These are phyloP conservation scores for Halophytophthora batemanensis DNA, from an alignment of 352 stramenopile genomes.

Conservation along the genomic window DNA sequence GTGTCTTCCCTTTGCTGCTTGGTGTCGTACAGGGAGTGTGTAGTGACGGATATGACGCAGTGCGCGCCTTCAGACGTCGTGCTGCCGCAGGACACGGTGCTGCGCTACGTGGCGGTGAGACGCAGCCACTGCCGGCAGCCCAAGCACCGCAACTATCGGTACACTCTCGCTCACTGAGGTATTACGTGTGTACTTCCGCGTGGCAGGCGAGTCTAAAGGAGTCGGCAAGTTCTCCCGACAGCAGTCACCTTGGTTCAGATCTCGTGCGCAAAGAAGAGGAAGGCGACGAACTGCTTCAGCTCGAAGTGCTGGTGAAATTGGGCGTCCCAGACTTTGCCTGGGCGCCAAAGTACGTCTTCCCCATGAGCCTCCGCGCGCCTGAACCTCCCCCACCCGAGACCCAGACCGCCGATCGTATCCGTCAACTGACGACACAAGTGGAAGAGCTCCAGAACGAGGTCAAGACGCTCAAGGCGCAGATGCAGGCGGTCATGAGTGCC, in stretches of 20 bases:
- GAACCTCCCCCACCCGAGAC: conserved; percentile 1
- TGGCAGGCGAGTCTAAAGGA: conserved; percentile 20
- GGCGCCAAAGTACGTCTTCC: conserved; percentile 24
- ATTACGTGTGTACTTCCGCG: not conserved
- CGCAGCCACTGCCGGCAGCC: too few species aligned
- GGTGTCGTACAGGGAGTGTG: conserved; percentile 20
- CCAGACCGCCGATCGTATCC: conserved; percentile 9
- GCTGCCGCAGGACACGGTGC: conserved; percentile 16
- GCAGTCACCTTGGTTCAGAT: not conserved
- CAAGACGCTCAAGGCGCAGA: conserved; percentile 19
- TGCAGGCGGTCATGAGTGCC: conserved; percentile 16
- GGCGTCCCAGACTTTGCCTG: conserved; percentile 15
- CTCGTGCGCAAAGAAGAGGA: conserved; percentile 11
- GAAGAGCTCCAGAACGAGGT: conserved; percentile 27
- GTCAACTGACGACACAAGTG: conserved; percentile 19
- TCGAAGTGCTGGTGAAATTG: conserved; percentile 20
- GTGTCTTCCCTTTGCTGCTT: too few species aligned
- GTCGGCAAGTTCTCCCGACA: conserved; percentile 4
- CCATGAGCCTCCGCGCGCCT: conserved; percentile 9
- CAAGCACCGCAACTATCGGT: too few species aligned
- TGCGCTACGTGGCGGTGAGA: conserved; percentile 22
- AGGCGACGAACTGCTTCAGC: conserved; percentile 17
- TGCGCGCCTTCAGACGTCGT: conserved; percentile 18
- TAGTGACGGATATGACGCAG: conserved; percentile 11
- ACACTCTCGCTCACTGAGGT: not conserved